Evolutionary conservation across 805 yeast species (phyloP).

Genomic region (Spathaspora passalidarum): DNA sequence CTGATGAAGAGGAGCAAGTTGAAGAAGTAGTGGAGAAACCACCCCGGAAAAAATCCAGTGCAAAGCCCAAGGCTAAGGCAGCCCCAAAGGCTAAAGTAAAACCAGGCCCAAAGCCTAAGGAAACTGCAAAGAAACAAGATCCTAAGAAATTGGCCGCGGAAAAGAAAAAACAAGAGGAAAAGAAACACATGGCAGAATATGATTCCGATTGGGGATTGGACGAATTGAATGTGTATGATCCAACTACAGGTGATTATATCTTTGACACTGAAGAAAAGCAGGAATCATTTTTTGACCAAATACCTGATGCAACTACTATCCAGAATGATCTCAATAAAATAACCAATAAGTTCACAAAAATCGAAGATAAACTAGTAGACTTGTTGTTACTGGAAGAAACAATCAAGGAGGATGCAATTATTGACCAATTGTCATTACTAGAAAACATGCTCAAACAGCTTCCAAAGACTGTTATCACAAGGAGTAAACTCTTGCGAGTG

Average conservation of each 20-base stretch:
- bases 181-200: conserved; percentile 17
- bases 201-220: conserved; percentile 46
- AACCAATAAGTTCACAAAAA: conserved; percentile 11
- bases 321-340: conserved; percentile 16
- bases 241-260: conserved; percentile 29
- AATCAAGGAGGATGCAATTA: conserved; percentile 14
- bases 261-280: conserved; percentile 33
- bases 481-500: conserved; percentile 28
- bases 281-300: conserved; percentile 17
- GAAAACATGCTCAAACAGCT: conserved; percentile 14
- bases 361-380: conserved; percentile 8
- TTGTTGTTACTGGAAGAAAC: conserved; percentile 11
- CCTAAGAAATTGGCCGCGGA: conserved; percentile 12
- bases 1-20: conserved; percentile 39
- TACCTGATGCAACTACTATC: conserved; percentile 24
- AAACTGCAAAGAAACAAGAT: conserved; percentile 5
- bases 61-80: conserved; percentile 1
- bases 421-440: conserved; percentile 15
- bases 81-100: conserved; percentile 1
- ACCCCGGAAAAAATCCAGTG: conserved; percentile 7
- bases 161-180: conserved; percentile 11
- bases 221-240: conserved; percentile 25
- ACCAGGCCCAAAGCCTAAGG: conserved; percentile 8
- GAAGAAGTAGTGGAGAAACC: conserved; percentile 9
- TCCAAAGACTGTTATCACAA: conserved; percentile 29